A percentile compares a stretch with the other conserved stretches of the same genome.
Conservation (phyloP, 306 rosid genomes). For the Begonia peltatifolia region DNA sequence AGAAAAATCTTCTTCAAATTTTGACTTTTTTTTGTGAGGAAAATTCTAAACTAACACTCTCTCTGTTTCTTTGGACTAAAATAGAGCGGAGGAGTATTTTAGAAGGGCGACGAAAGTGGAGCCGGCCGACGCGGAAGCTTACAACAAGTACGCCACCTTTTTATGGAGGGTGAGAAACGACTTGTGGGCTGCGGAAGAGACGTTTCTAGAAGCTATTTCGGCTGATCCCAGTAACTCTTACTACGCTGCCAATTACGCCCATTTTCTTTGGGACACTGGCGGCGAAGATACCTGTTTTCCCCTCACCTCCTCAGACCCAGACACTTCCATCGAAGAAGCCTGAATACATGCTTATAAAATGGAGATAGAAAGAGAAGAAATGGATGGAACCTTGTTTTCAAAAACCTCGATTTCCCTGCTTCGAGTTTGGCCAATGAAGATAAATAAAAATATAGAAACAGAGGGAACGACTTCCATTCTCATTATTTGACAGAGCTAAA, state of each 20-base stretch:
- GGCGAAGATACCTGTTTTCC: conserved; percentile 47
- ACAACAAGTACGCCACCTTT: conserved; percentile 53
- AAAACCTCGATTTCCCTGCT: too few relatives aligned
- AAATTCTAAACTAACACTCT: not conserved
- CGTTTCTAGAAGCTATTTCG: conserved; percentile 51
- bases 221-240: conserved; percentile 36
- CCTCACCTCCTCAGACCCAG: not conserved
- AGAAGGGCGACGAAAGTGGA: conserved; percentile 29
- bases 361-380: too few relatives aligned
- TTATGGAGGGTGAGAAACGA: conserved; percentile 48
- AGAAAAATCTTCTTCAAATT: not conserved
- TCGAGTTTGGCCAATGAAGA: too few relatives aligned
- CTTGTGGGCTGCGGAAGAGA: conserved; percentile 54
- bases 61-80: not conserved
- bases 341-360: too few relatives aligned
- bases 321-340: too few relatives aligned
- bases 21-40: not conserved
- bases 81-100: conserved; percentile 77
- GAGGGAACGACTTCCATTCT: too few relatives aligned
- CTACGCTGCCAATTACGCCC: conserved; percentile 43
- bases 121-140: conserved; percentile 43
- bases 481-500: too few relatives aligned
- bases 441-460: too few relatives aligned
- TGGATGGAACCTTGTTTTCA: too few relatives aligned
- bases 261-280: conserved; percentile 56